A percentile compares a stretch with the other conserved stretches of the same genome.
Conservation (phyloP, 2,329 filamentous ascomycete species). For the Fusarium sp. region DNA sequence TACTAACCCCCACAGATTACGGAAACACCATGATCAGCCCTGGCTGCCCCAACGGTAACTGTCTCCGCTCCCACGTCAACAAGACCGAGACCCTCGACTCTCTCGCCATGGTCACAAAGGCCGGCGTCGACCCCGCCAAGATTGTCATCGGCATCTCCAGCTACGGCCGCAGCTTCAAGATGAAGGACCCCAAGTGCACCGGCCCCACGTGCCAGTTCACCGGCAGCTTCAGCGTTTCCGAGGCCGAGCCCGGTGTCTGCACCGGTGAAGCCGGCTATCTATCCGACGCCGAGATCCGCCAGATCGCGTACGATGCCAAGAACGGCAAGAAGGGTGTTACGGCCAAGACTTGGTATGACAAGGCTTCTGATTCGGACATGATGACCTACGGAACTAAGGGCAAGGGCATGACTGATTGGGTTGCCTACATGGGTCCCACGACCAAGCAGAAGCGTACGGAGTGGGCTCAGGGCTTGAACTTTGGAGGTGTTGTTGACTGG, state of each 20-base stretch:
- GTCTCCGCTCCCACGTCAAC: conserved; percentile 57
- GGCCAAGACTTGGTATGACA: conserved; percentile 39
- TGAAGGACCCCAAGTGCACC: conserved; percentile 45
- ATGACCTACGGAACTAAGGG: conserved; percentile 42
- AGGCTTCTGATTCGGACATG: conserved; percentile 44
- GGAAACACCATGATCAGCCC: conserved; percentile 45
- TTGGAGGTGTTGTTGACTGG: conserved; percentile 51
- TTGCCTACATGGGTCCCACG: conserved; percentile 49
- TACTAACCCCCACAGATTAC: conserved; percentile 40
- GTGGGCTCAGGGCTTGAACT: conserved; percentile 45
- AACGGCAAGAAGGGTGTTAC: conserved; percentile 35
- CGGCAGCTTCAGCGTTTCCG: conserved; percentile 42
- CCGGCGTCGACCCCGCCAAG: conserved; percentile 52
- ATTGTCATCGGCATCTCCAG: conserved; percentile 49
- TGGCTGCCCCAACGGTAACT: conserved; percentile 49
- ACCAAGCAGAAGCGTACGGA: conserved; percentile 44
- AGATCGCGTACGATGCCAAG: conserved; percentile 44
- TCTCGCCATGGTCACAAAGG: conserved; percentile 55
- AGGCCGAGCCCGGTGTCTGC: conserved; percentile 46
- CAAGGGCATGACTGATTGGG: conserved; percentile 47
- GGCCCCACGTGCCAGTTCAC: conserved; percentile 46
- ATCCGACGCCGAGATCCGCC: conserved; percentile 49
- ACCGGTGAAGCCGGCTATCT: conserved; percentile 47
- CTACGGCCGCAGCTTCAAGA: conserved; percentile 50
- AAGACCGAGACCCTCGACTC: conserved; percentile 55